Percentiles rank a stretch among this genome's conserved stretches.
These are phyloP conservation scores for Curvularia spicifera DNA, from an alignment of 2,329 filamentous ascomycete species.

Conservation along the genomic window DNA sequence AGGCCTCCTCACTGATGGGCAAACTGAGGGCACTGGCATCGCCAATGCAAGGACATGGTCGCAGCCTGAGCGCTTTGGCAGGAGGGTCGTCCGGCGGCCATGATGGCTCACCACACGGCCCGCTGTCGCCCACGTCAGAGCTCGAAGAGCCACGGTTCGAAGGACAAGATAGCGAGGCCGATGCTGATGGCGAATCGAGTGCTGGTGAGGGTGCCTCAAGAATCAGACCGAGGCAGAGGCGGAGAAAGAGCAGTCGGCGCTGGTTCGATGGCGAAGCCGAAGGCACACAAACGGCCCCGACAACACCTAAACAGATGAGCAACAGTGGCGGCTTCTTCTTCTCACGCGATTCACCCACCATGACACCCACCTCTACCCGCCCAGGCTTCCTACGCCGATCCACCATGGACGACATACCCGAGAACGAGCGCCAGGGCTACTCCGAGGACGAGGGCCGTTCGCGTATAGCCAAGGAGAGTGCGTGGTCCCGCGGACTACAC, in stretches of 20 bases:
- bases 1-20: constrained; percentile 72
- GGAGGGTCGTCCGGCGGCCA: constrained; percentile 49
- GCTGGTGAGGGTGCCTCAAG: constrained; percentile 68
- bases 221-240: constrained; percentile 52
- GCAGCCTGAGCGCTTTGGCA: constrained; percentile 57
- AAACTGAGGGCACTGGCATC: constrained; percentile 77
- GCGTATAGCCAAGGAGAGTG: constrained; percentile 53
- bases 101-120: constrained; percentile 48
- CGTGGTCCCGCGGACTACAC: constrained; percentile 56
- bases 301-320: constrained; percentile 65
- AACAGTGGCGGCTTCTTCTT: constrained; percentile 53
- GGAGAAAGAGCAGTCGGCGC: constrained; percentile 69
- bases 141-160: constrained; percentile 56
- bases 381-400: constrained; percentile 61
- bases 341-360: constrained; percentile 51
- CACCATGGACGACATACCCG: constrained; percentile 57
- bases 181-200: constrained; percentile 85
- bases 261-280: constrained; percentile 55
- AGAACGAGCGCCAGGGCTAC: constrained; percentile 55
- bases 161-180: constrained; percentile 72
- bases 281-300: constrained; percentile 69
- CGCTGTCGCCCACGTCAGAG: constrained; percentile 57
- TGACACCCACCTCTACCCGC: constrained; percentile 39
- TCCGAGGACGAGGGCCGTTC: constrained; percentile 60
- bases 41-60: constrained; percentile 58